A percentile compares a stretch with the other conserved stretches of the same genome.
phyloP scores from a whole-genome alignment of 2,329 filamentous ascomycete genomes.

The Stromatinia cepivora region DNA sequence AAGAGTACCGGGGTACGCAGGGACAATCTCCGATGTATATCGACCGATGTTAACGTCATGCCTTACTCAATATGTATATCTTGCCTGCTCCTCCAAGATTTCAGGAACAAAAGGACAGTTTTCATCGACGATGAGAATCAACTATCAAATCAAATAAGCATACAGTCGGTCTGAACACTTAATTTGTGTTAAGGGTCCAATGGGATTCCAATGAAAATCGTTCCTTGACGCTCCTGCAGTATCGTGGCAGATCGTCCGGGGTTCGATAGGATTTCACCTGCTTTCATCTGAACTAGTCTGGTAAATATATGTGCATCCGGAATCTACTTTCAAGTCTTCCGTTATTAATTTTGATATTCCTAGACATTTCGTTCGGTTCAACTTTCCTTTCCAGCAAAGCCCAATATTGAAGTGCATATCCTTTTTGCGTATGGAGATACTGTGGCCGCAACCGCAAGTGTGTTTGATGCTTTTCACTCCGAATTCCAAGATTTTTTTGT shows the following conservation, averaged over 20 bases:
- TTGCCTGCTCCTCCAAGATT: neutral
- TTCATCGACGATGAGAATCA: neutral
- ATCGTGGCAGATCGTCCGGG: conserved; percentile 1
- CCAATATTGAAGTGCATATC: neutral
- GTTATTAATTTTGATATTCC: neutral
- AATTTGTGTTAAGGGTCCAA: neutral
- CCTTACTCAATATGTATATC: conserved; percentile 15
- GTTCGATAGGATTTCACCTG: neutral
- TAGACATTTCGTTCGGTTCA: neutral
- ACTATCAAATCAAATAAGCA: conserved; percentile 10
- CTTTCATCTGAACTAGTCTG: conserved; percentile 8
- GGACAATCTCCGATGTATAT: conserved; percentile 6
- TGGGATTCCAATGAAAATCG: neutral
- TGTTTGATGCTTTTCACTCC: conserved; percentile 2
- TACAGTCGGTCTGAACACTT: neutral
- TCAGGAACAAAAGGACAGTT: neutral
- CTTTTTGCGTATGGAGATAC: neutral
- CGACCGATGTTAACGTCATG: conserved; percentile 1
- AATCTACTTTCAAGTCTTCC: neutral
- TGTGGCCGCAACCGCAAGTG: neutral
- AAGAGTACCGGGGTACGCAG: conserved; percentile 1
- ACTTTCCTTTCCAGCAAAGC: neutral
- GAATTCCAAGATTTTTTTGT: conserved; percentile 2
- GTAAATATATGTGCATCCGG: neutral
- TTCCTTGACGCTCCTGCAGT: conserved; percentile 14